A percentile compares a stretch with the other conserved stretches of the same genome.
Evolutionary conservation across 768 basidiomycete genomes (phyloP).

Genomic region (Kwoniella sp.): DNA sequence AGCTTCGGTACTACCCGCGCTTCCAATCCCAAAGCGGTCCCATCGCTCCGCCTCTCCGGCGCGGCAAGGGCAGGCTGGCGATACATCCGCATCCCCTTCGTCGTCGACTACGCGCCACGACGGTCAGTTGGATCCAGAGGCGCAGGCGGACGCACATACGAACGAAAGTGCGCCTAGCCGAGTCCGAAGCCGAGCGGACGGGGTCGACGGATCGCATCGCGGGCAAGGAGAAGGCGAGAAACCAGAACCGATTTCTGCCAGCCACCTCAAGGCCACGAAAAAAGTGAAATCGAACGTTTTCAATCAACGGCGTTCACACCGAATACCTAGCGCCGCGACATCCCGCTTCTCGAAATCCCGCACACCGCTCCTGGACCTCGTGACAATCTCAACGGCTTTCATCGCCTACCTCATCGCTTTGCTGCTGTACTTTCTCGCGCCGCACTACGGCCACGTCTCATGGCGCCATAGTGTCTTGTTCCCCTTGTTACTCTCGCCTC

Average conservation of each 20-base stretch:
- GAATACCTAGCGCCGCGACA: too few species aligned
- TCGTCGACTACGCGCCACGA: background rate
- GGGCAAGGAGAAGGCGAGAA: too few species aligned
- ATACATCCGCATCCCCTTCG: background rate
- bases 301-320: too few species aligned
- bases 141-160: background rate
- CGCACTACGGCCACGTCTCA: constrained; percentile 50
- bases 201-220: too few species aligned
- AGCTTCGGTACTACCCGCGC: constrained; percentile 57
- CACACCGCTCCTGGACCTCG: constrained; percentile 59
- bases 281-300: too few species aligned
- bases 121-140: background rate
- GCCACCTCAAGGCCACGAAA: too few species aligned
- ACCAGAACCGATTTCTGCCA: too few species aligned
- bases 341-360: background rate
- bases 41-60: constrained; percentile 1
- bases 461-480: constrained; percentile 82
- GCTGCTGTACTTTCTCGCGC: constrained; percentile 75
- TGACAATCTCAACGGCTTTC: constrained; percentile 64
- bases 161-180: background rate
- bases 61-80: too few species aligned
- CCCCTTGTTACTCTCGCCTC: constrained; percentile 84
- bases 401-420: constrained; percentile 74
- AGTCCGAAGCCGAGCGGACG: too few species aligned
- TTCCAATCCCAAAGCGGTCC: constrained; percentile 3